phyloP scores from a whole-genome alignment of 2,329 filamentous ascomycete species.

The Raffaelea ambrosiae region DNA sequence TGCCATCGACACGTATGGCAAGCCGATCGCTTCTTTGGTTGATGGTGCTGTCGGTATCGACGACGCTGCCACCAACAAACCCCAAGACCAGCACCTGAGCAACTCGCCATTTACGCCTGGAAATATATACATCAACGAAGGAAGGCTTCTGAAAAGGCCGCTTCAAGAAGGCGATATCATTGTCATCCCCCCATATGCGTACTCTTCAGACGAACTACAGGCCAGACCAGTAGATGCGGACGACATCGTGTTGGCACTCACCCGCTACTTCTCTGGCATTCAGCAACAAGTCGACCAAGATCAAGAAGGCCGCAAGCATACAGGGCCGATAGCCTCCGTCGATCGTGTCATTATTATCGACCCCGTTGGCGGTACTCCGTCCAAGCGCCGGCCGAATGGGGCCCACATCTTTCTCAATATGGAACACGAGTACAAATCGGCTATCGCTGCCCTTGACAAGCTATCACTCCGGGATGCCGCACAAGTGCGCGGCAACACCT shows the following conservation, averaged over 20 bases:
- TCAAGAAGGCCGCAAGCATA: background rate
- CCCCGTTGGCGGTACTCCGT: conserved; percentile 74
- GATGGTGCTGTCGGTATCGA: conserved; percentile 43
- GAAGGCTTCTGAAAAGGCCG: conserved; percentile 53
- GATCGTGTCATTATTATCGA: conserved; percentile 88
- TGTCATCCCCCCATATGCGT: conserved; percentile 50
- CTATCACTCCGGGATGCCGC: conserved; percentile 1
- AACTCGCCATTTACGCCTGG: conserved; percentile 25
- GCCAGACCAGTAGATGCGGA: conserved; percentile 33
- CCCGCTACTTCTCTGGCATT: conserved; percentile 65
- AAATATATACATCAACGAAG: conserved; percentile 31
- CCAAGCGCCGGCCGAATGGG: conserved; percentile 49
- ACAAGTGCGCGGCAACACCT: background rate
- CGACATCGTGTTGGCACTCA: conserved; percentile 68
- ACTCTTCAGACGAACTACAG: conserved; percentile 29
- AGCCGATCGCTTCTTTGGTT: conserved; percentile 60
- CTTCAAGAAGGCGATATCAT: conserved; percentile 61
- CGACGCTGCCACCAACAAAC: background rate
- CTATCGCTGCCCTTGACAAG: conserved; percentile 51
- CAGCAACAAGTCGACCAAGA: conserved; percentile 20
- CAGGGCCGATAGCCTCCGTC: conserved; percentile 48
- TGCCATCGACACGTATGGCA: conserved; percentile 62
- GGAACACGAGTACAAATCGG: conserved; percentile 73
- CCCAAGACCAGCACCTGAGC: conserved; percentile 12
- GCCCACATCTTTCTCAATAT: conserved; percentile 87